Evolutionary conservation across 768 basidiomycete genomes (phyloP).

Genomic region (Fistulinella prunicolor): DNA sequence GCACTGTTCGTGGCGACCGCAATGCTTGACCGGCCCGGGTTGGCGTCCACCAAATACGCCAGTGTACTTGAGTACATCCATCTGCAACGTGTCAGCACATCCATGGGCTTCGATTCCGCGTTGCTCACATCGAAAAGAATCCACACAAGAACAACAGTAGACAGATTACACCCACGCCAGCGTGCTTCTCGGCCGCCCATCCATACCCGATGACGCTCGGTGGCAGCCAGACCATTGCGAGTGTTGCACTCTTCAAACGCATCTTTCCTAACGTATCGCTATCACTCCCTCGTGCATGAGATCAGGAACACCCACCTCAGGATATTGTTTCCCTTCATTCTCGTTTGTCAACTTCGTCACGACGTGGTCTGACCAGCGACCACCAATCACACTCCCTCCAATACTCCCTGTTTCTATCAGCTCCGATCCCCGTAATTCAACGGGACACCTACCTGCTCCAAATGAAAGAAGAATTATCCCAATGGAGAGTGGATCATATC

Average conservation of each 20-base stretch:
- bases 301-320: constrained; percentile 53
- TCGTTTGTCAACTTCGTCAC: constrained; percentile 39
- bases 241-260: constrained; percentile 62
- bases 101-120: neutral
- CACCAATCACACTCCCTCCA: constrained; percentile 54
- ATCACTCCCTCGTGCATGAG: neutral
- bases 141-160: constrained; percentile 71
- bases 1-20: constrained; percentile 76
- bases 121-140: constrained; percentile 66
- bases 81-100: constrained; percentile 27
- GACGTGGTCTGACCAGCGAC: constrained; percentile 56
- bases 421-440: neutral
- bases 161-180: constrained; percentile 66
- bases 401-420: constrained; percentile 39
- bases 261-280: constrained; percentile 44
- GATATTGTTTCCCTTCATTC: constrained; percentile 48
- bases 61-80: constrained; percentile 67
- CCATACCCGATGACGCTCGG: constrained; percentile 64
- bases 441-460: constrained; percentile 52
- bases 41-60: constrained; percentile 86
- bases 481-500: constrained; percentile 64
- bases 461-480: constrained; percentile 76
- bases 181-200: constrained; percentile 66
- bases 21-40: constrained; percentile 72
- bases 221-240: constrained; percentile 55